Conservation (phyloP, 2,329 filamentous ascomycete species). For the Beauveria scarabaeidicola region DNA sequence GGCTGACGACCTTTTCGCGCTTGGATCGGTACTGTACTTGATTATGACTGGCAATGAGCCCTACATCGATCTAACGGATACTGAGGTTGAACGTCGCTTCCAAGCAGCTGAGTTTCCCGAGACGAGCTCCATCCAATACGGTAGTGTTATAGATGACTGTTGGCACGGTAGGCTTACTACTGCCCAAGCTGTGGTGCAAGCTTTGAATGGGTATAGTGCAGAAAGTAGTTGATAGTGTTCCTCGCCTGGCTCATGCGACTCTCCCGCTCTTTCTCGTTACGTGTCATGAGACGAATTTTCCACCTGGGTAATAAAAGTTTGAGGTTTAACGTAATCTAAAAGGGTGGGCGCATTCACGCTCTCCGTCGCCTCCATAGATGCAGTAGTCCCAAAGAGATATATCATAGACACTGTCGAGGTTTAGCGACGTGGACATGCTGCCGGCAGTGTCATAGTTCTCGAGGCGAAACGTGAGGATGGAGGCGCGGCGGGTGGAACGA, state of each 20-base stretch:
- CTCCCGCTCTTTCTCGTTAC: background rate
- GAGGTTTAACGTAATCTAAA: too few species aligned
- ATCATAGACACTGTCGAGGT: too few species aligned
- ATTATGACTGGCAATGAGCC: constrained; percentile 25
- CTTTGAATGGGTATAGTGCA: background rate
- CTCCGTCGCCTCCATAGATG: too few species aligned
- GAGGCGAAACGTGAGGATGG: background rate
- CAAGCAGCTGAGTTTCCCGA: background rate
- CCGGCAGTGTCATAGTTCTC: background rate
- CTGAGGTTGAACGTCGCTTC: constrained; percentile 18
- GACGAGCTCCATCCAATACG: background rate
- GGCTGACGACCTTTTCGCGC: constrained; percentile 23
- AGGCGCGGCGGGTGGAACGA: background rate
- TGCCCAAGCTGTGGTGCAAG: background rate
- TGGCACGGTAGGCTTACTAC: background rate
- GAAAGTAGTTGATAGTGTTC: background rate
- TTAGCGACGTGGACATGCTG: too few species aligned
- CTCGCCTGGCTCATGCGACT: background rate
- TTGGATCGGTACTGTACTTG: constrained; percentile 27
- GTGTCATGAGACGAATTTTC: background rate
- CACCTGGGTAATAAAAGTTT: too few species aligned
- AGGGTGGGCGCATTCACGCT: too few species aligned
- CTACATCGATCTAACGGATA: constrained; percentile 21
- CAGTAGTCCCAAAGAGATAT: too few species aligned
- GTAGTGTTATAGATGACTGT: background rate